These are phyloP conservation scores for Passalora sequoiae DNA, from an alignment of 2,329 filamentous ascomycete genomes.

Conservation along the genomic window DNA sequence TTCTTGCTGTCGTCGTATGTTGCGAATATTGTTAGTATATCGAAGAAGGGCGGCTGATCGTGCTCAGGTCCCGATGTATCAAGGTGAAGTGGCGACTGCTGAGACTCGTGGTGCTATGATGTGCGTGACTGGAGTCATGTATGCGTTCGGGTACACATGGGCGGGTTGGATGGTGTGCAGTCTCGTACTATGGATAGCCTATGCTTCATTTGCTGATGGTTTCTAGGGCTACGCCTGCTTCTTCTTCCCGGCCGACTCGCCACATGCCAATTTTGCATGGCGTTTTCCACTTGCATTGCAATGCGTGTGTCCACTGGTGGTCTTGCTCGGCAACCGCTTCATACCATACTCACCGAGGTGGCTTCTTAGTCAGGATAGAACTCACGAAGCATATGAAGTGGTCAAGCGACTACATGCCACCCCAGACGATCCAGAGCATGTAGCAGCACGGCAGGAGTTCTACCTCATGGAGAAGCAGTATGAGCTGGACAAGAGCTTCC, in stretches of 20 bases:
- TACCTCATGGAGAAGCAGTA: slow-evolving; percentile 43
- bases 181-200: not conserved
- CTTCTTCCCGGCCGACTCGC: slow-evolving; percentile 33
- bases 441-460: slow-evolving; percentile 38
- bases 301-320: slow-evolving; percentile 37
- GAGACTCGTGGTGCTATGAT: slow-evolving; percentile 39
- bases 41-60: not conserved
- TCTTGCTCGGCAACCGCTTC: slow-evolving; percentile 37
- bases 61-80: slow-evolving; percentile 29
- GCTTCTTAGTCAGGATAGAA: slow-evolving; percentile 22
- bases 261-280: slow-evolving; percentile 39
- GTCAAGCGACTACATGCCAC: slow-evolving; percentile 47
- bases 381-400: slow-evolving; percentile 28
- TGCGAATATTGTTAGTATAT: not conserved
- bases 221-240: slow-evolving; percentile 36
- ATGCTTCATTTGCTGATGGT: not conserved
- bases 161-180: slow-evolving; percentile 32
- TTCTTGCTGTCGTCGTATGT: slow-evolving; percentile 26
- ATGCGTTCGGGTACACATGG: slow-evolving; percentile 39
- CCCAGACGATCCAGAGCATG: slow-evolving; percentile 37
- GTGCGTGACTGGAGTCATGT: slow-evolving; percentile 39
- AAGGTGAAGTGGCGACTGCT: slow-evolving; percentile 39
- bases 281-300: slow-evolving; percentile 45
- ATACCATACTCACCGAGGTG: slow-evolving; percentile 32
- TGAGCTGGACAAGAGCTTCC: slow-evolving; percentile 37